Percentiles rank a stretch among this genome's conserved stretches.
phyloP scores from a whole-genome alignment of 2,329 filamentous ascomycete species.

The Coniosporium tulheliwenetii region DNA sequence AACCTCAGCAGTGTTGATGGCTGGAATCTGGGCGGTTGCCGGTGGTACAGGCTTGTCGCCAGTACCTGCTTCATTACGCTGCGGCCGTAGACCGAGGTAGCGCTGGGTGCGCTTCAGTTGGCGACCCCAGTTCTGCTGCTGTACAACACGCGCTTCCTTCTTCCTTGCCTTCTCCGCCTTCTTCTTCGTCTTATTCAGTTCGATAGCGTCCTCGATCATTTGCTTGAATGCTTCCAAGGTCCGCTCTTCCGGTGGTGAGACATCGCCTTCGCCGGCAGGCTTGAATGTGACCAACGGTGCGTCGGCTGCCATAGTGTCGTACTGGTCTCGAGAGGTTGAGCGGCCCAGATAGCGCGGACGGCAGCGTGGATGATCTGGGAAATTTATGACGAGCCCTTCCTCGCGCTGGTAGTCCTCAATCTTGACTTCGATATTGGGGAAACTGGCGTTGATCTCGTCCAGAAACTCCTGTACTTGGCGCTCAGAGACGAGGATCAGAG shows the following conservation, averaged over 20 bases:
- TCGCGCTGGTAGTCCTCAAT: slow-evolving; percentile 40
- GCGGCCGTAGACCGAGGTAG: slow-evolving; percentile 52
- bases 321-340: slow-evolving; percentile 30
- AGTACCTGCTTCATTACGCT: slow-evolving; percentile 2
- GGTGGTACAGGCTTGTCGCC: background rate
- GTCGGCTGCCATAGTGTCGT: slow-evolving; percentile 17
- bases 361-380: slow-evolving; percentile 43
- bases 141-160: slow-evolving; percentile 30
- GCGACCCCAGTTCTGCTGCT: slow-evolving; percentile 35
- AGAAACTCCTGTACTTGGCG: slow-evolving; percentile 51
- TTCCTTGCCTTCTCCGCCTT: slow-evolving; percentile 33
- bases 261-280: slow-evolving; percentile 8
- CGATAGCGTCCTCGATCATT: slow-evolving; percentile 37
- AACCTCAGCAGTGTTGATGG: slow-evolving; percentile 29
- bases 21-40: slow-evolving; percentile 8
- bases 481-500: slow-evolving; percentile 52
- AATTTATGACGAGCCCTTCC: slow-evolving; percentile 44
- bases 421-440: slow-evolving; percentile 35
- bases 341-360: slow-evolving; percentile 53
- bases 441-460: slow-evolving; percentile 41
- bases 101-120: slow-evolving; percentile 50
- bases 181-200: slow-evolving; percentile 33
- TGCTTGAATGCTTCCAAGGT: slow-evolving; percentile 33
- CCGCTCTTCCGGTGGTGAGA: slow-evolving; percentile 16
- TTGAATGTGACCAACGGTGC: slow-evolving; percentile 1